Evolutionary conservation across 2,329 filamentous ascomycete species (phyloP).

Genomic region (Claviceps citrina): DNA sequence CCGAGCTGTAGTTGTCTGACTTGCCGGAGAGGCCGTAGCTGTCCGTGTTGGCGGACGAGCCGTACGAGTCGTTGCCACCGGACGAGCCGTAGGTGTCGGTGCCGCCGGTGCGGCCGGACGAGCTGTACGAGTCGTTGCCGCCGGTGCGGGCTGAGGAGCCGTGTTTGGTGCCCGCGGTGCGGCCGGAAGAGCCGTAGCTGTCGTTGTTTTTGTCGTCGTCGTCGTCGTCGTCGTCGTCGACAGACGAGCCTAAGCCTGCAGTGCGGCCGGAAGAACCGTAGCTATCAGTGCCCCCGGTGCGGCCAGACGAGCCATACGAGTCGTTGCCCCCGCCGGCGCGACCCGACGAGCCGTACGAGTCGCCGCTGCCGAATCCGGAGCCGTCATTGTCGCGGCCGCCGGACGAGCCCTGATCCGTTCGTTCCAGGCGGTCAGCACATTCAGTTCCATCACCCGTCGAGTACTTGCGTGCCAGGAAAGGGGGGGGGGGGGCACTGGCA

Average conservation of each 20-base stretch:
- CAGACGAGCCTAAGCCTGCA: constrained; percentile 3
- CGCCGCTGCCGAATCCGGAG: no score
- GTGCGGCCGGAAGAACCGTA: constrained; percentile 9
- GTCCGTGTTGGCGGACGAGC: constrained; percentile 3
- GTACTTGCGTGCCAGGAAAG: no score
- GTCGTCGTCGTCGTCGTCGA: constrained; percentile 8
- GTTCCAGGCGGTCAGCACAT: no score
- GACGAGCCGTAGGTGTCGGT: constrained; percentile 8
- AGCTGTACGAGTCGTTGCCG: constrained; percentile 10
- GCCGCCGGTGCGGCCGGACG: constrained; percentile 9
- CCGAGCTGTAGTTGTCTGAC: constrained; percentile 2
- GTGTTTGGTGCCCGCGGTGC: constrained; percentile 5
- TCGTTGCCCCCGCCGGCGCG: not conserved
- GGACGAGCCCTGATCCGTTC: constrained; percentile 8
- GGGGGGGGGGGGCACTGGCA: no score
- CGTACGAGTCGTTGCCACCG: constrained; percentile 8
- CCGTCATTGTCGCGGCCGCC: constrained; percentile 10
- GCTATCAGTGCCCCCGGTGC: constrained; percentile 6
- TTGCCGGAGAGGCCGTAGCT: constrained; percentile 10
- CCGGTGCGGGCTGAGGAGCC: constrained; percentile 8
- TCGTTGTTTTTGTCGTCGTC: constrained; percentile 8
- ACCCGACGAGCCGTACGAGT: constrained; percentile 9
- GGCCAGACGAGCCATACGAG: constrained; percentile 7
- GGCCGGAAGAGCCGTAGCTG: constrained; percentile 10
- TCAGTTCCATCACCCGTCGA: no score